Evolutionary conservation across 768 basidiomycete genomes (phyloP), one percentile per base, ranked within the genome.

Genomic region (Neoboletus subvelutipes): DNA sequence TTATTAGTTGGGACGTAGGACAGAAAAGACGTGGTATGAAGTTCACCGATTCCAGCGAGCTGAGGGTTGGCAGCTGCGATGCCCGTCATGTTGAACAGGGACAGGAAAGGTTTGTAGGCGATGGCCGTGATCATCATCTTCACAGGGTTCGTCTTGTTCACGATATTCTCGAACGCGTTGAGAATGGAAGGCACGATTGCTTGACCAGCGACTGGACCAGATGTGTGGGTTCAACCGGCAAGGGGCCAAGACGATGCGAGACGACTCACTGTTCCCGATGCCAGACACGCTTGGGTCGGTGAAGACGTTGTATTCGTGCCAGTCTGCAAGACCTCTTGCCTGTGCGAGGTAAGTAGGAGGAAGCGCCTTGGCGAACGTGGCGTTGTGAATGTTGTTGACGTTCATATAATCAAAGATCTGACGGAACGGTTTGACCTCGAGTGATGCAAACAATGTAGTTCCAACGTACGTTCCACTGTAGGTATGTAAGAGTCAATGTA

Each of bases 91-190:
- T 88, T 87, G 76, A 92, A 91, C 45, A 92, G 70, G 10, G 85
- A 86, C 33, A 90, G 56, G 75, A 91, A 87, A 0, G 89, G 89
- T 70, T 91, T 90, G 76, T 91, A 92, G 0, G 88, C 79, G 50
- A 86, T 77, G 11, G 83, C 83, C 33, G 82, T 75, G 60, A 86
- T 81, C 26, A 77, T 70, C 41, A 92, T 65, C 67, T 85, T 84
- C 54, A 84, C 63, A 0, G 85, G 80, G 56, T 83, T 76, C 3
- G 76, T 73, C 4, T 70, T 43, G 60, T 84, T 78, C 9, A 73
- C 72, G 68, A 92, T 84, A 11, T 72, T 72, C 0, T 74, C 64
- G 33, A 92, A 74, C 8, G 81, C 80, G 34, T 74, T 63, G 13
- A 90, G 59, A 56, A 92, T 81, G 8, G 79, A 77, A 0, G 88